A percentile compares a stretch with the other conserved stretches of the same genome.
These are phyloP conservation scores for Stephanodiscus minutulus DNA, from an alignment of 108 stramenopile genomes.

Conservation along the genomic window DNA sequence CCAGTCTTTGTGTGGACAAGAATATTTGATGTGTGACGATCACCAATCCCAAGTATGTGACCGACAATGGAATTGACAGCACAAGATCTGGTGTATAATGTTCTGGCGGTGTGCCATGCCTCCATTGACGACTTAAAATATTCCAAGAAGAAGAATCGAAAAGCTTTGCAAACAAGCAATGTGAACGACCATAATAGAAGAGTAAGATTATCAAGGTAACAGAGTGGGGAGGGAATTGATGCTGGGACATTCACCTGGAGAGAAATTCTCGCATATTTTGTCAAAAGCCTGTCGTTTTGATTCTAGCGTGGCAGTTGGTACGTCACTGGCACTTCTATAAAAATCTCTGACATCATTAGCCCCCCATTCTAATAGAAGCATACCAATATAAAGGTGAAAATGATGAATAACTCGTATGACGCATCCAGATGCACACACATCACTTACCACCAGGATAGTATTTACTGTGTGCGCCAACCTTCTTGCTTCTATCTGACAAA, in stretches of 20 bases:
- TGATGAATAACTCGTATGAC: not conserved
- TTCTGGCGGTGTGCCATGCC: conserved; percentile 88
- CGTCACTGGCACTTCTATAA: conserved; percentile 54
- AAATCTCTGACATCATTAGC: conserved; percentile 17
- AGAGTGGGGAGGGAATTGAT: conserved; percentile 1
- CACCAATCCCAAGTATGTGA: conserved; percentile 98
- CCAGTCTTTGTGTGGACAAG: conserved; percentile 89
- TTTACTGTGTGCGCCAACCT: conserved; percentile 59
- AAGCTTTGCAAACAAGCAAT: conserved; percentile 37
- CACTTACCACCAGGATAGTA: conserved; percentile 78
- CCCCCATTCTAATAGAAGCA: conserved; percentile 53
- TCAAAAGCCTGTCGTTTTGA: conserved; percentile 60
- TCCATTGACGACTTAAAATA: conserved; percentile 80
- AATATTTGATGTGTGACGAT: conserved; percentile 96
- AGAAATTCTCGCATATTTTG: conserved; percentile 75
- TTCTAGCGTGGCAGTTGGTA: conserved; percentile 47
- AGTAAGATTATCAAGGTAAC: not conserved
- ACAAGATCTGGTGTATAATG: conserved; percentile 88
- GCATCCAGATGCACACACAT: not conserved
- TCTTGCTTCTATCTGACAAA: conserved; percentile 43
- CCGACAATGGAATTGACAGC: conserved; percentile 97
- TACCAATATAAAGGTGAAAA: not conserved
- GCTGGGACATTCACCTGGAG: conserved; percentile 52
- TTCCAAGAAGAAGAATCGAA: conserved; percentile 97
- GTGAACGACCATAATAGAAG: not conserved